Conservation (phyloP, 495 filamentous ascomycete genomes). For the Letharia columbiana region DNA sequence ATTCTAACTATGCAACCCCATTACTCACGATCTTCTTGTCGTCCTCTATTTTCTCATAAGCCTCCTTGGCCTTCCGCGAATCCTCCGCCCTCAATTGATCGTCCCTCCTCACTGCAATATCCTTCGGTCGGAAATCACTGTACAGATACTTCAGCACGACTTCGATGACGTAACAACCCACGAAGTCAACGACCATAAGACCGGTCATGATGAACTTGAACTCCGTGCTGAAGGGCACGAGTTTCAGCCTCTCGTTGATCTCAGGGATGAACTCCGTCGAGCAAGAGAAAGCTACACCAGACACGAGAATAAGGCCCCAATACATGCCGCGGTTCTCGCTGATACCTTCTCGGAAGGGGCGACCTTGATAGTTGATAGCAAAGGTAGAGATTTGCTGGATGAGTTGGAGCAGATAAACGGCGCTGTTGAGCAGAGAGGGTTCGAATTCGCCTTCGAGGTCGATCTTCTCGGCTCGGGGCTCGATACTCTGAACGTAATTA, state of each 20-base stretch:
- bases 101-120: constrained; percentile 76
- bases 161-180: constrained; percentile 82
- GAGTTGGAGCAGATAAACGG: constrained; percentile 94
- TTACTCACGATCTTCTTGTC: constrained; percentile 31
- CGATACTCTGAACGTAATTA: constrained; percentile 70
- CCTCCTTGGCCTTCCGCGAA: constrained; percentile 55
- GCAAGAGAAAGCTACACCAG: constrained; percentile 86
- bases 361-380: constrained; percentile 98
- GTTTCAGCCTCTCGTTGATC: constrained; percentile 83
- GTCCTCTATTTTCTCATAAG: constrained; percentile 44
- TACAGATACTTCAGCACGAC: constrained; percentile 77
- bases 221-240: constrained; percentile 84
- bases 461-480: constrained; percentile 63
- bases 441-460: constrained; percentile 94
- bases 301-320: constrained; percentile 83
- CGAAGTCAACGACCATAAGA: constrained; percentile 84
- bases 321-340: constrained; percentile 97
- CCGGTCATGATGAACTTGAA: constrained; percentile 83
- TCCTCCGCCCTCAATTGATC: constrained; percentile 81
- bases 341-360: constrained; percentile 93
- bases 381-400: constrained; percentile 99
- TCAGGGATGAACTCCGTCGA: constrained; percentile 95
- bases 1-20: constrained; percentile 13
- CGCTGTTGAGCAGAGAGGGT: constrained; percentile 90
- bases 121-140: constrained; percentile 87